Evolutionary conservation across 805 yeast species (phyloP), one percentile per base, ranked within the genome.

Genomic region (Hermanozyma aechmeae): DNA sequence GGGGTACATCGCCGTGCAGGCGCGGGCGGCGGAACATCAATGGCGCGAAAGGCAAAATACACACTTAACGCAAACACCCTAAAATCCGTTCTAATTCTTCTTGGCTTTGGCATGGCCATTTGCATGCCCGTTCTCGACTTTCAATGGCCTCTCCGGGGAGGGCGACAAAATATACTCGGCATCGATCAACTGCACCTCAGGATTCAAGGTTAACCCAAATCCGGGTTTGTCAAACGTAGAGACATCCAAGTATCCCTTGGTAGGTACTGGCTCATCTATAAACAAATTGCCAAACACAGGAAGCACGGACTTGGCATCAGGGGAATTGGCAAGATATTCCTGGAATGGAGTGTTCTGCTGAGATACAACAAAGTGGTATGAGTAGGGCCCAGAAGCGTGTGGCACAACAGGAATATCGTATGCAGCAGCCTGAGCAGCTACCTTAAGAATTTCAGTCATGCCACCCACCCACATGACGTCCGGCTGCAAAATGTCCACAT

Each of bases 401-500:
- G 71, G 71, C 31, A 67, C 73, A 26, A 67, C 69, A 16, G 73
- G 73, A 28, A 66, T 62, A 37, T 67, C 73, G 38, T 67, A 67
- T 13, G 72, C 71, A 27, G 69, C 69, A 16, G 72, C 72, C 42
- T 66, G 72, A 12, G 60, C 61, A 24, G 68, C 59, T 28, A 67
- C 51, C 37, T 62, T 58, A 30, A 67, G 46, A 19, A 65, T 46
- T 48, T 67, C 73, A 13, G 72, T 65, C 56, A 66, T 42, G 25
- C 72, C 71, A 29, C 72, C 72, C 35, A 65, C 68, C 72, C 72
- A 67, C 72, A 67, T 67, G 29, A 66, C 63, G 42, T 67, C 73
- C 14, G 72, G 72, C 42, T 67, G 73, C 33, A 67, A 44, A 34
- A 67, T 65, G 38, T 63, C 71, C 28, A 67, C 34, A 41, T 65